Conservation (phyloP, 2,329 filamentous ascomycete species). For the Amylocarpus encephaloides region DNA sequence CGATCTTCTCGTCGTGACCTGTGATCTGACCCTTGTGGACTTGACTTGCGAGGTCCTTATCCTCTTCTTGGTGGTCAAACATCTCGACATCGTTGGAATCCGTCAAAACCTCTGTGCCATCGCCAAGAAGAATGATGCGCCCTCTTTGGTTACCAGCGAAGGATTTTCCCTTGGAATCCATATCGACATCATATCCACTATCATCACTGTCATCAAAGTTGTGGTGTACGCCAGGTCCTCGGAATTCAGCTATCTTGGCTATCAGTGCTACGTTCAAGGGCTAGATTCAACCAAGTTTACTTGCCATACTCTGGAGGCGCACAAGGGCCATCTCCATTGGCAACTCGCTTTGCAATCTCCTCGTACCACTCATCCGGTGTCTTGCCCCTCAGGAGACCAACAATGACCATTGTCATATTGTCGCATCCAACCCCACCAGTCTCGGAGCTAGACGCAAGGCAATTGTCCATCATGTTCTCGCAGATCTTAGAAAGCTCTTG, state of each 20-base stretch:
- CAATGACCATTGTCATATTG: slow-evolving; percentile 97
- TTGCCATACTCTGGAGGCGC: slow-evolving; percentile 98
- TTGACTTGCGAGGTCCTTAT: slow-evolving; percentile 80
- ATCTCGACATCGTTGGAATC: slow-evolving; percentile 87
- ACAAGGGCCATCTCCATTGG: slow-evolving; percentile 94
- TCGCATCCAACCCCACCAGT: slow-evolving; percentile 97
- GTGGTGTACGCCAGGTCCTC: slow-evolving; percentile 74
- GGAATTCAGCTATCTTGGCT: slow-evolving; percentile 64
- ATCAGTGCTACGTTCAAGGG: slow-evolving; percentile 21
- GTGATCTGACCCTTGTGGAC: slow-evolving; percentile 56
- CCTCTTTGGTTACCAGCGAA: slow-evolving; percentile 68
- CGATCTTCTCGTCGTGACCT: neutral
- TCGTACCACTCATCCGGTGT: slow-evolving; percentile 98
- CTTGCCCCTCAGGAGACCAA: slow-evolving; percentile 85
- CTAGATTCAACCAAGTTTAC: slow-evolving; percentile 20
- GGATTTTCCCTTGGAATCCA: slow-evolving; percentile 55
- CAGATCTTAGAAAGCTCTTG: slow-evolving; percentile 93
- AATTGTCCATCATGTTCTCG: slow-evolving; percentile 99
- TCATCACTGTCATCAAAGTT: slow-evolving; percentile 77
- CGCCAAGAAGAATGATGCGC: slow-evolving; percentile 88
- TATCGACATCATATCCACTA: slow-evolving; percentile 69
- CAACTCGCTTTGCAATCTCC: slow-evolving; percentile 86
- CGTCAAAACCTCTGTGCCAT: slow-evolving; percentile 87
- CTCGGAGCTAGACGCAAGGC: slow-evolving; percentile 93
- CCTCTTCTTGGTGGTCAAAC: slow-evolving; percentile 83